phyloP scores from a whole-genome alignment of 2,329 filamentous ascomycete genomes.

The Aspergillus ustus region DNA sequence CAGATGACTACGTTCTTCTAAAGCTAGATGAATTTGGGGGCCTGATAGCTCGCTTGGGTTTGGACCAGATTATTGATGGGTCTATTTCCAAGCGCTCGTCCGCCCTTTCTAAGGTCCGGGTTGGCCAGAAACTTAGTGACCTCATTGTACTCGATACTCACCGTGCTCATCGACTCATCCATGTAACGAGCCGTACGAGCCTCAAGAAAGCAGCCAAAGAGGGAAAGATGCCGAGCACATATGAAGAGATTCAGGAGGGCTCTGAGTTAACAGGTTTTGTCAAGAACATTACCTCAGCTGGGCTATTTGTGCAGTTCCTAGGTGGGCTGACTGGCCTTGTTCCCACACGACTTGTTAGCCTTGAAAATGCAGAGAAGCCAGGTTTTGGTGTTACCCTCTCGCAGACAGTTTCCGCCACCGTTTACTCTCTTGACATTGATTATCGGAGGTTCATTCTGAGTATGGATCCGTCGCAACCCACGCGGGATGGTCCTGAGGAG shows the following conservation, averaged over 20 bases:
- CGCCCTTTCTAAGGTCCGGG: slow-evolving; percentile 77
- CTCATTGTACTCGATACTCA: slow-evolving; percentile 88
- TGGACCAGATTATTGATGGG: slow-evolving; percentile 84
- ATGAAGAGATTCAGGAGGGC: slow-evolving; percentile 74
- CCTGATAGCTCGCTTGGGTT: slow-evolving; percentile 75
- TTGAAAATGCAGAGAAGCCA: slow-evolving; percentile 68
- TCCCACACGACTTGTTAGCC: slow-evolving; percentile 75
- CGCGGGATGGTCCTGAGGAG: slow-evolving; percentile 53
- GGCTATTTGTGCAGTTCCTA: slow-evolving; percentile 87
- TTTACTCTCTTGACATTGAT: slow-evolving; percentile 73
- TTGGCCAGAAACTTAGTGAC: slow-evolving; percentile 80
- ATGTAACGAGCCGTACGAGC: slow-evolving; percentile 81
- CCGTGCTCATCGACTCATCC: slow-evolving; percentile 73
- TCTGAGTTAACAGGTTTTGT: slow-evolving; percentile 77
- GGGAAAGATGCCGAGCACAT: slow-evolving; percentile 70
- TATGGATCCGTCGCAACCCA: slow-evolving; percentile 56
- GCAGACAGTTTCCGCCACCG: slow-evolving; percentile 74
- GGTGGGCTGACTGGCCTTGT: slow-evolving; percentile 77
- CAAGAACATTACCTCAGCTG: slow-evolving; percentile 78
- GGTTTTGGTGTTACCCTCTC: slow-evolving; percentile 79
- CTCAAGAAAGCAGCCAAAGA: slow-evolving; percentile 76
- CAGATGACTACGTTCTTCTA: slow-evolving; percentile 74
- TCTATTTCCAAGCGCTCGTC: slow-evolving; percentile 77
- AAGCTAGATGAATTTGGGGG: slow-evolving; percentile 72
- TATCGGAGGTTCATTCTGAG: slow-evolving; percentile 72